Percentiles rank a stretch among this genome's conserved stretches.
phyloP scores from a whole-genome alignment of 2,329 filamentous ascomycete genomes.

The Lachnellula cervina region DNA sequence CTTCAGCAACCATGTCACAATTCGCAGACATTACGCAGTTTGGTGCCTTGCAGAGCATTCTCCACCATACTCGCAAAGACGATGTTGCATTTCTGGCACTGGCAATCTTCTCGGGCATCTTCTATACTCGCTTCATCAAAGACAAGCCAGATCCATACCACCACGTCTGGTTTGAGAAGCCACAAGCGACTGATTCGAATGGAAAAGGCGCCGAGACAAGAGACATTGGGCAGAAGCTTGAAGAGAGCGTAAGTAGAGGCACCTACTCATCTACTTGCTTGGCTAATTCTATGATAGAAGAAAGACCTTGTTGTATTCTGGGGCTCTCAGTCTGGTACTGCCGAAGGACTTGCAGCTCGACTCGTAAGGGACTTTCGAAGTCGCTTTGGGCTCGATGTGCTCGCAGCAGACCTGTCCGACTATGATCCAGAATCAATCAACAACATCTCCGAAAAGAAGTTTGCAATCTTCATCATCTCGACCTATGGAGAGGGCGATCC shows the following conservation, averaged over 20 bases:
- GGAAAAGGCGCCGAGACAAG: slow-evolving; percentile 30
- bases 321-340: slow-evolving; percentile 45
- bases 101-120: no score
- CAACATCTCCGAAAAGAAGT: slow-evolving; percentile 9
- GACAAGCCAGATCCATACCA: slow-evolving; percentile 45
- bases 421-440: slow-evolving; percentile 34
- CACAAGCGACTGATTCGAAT: slow-evolving; percentile 32
- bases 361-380: slow-evolving; percentile 37
- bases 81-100: no score
- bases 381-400: slow-evolving; percentile 36
- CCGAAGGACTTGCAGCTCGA: slow-evolving; percentile 39
- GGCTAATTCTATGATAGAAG: background rate
- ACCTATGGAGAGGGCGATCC: slow-evolving; percentile 27
- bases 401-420: slow-evolving; percentile 43
- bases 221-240: slow-evolving; percentile 39
- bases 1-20: no score
- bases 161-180: slow-evolving; percentile 44
- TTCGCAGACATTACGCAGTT: no score
- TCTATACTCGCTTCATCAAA: no score
- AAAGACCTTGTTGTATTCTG: slow-evolving; percentile 38
- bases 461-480: slow-evolving; percentile 21
- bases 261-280: background rate
- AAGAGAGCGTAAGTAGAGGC: slow-evolving; percentile 11
- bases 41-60: no score
- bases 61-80: no score